A percentile compares a stretch with the other conserved stretches of the same genome.
Evolutionary conservation across 345 rosid species (phyloP).

Genomic region (Mercurialis annua): DNA sequence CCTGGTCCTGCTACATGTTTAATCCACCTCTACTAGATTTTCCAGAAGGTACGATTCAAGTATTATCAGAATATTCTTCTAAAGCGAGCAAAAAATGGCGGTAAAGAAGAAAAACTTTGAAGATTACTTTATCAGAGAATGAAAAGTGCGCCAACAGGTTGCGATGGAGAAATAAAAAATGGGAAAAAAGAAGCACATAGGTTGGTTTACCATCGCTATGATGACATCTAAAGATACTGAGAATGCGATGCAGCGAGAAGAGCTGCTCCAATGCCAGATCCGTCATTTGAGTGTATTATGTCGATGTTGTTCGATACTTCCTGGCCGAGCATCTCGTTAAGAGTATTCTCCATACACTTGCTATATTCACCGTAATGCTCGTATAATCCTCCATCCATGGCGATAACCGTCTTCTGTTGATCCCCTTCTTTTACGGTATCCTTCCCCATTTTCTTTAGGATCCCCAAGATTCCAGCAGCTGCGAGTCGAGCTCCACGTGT

Average conservation of each 20-base stretch:
- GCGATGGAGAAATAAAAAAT: no score
- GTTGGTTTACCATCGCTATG: not conserved
- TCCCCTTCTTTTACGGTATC: slow-evolving; percentile 53
- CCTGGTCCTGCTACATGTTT: slow-evolving; percentile 10
- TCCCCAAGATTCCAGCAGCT: slow-evolving; percentile 72
- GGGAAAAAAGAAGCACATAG: not conserved
- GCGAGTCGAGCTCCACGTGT: slow-evolving; percentile 70
- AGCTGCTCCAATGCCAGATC: slow-evolving; percentile 82
- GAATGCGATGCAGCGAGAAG: slow-evolving; percentile 77
- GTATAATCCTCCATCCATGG: slow-evolving; percentile 76
- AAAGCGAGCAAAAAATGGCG: not conserved
- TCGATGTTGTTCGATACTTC: slow-evolving; percentile 46
- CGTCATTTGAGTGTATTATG: slow-evolving; percentile 57
- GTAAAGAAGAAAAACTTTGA: slow-evolving; percentile 2
- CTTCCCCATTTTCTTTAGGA: slow-evolving; percentile 74
- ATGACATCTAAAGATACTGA: slow-evolving; percentile 27
- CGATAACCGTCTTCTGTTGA: slow-evolving; percentile 54
- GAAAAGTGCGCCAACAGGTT: not conserved
- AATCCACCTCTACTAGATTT: slow-evolving; percentile 2
- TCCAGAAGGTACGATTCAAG: not conserved
- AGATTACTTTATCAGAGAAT: not conserved
- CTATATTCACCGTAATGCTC: slow-evolving; percentile 67
- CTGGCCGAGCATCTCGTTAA: slow-evolving; percentile 61
- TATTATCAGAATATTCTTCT: slow-evolving; percentile 15
- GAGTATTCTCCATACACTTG: slow-evolving; percentile 53